Evolutionary conservation across 768 basidiomycete species (phyloP).

Genomic region (Pluteus cervinus): DNA sequence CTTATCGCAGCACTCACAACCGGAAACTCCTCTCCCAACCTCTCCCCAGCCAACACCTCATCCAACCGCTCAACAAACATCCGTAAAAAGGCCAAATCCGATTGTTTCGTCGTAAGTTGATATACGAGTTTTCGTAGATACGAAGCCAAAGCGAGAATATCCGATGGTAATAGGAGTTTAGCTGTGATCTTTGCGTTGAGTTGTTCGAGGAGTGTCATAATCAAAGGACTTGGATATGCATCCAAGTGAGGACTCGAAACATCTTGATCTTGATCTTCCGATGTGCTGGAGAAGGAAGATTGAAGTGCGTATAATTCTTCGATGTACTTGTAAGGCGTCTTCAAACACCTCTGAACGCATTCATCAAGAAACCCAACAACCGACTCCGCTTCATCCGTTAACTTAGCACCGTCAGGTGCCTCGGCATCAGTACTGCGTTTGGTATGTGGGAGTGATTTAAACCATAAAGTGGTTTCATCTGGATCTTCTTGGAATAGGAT

Average conservation of each 20-base stretch:
- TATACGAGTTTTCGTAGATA: slow-evolving; percentile 64
- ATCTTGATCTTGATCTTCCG: too few relatives aligned
- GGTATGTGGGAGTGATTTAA: slow-evolving; percentile 52
- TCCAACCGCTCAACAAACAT: slow-evolving; percentile 30
- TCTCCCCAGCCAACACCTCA: slow-evolving; percentile 18
- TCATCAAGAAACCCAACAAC: slow-evolving; percentile 77
- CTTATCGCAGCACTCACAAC: slow-evolving; percentile 32
- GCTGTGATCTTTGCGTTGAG: slow-evolving; percentile 59
- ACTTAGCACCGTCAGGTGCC: slow-evolving; percentile 44
- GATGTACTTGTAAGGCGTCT: slow-evolving; percentile 81
- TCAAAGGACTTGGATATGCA: slow-evolving; percentile 59
- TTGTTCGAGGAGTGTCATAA: slow-evolving; percentile 80
- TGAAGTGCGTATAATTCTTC: slow-evolving; percentile 52
- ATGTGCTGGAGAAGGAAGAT: slow-evolving; percentile 6
- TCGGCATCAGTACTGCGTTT: slow-evolving; percentile 28
- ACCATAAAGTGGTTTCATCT: slow-evolving; percentile 70
- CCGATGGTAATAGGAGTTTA: slow-evolving; percentile 49
- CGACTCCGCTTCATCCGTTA: slow-evolving; percentile 50
- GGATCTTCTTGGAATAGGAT: slow-evolving; percentile 77
- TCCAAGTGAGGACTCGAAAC: too few relatives aligned
- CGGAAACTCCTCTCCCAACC: slow-evolving; percentile 27
- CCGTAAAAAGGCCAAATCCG: slow-evolving; percentile 34
- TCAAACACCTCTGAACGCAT: slow-evolving; percentile 74
- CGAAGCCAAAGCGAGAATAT: slow-evolving; percentile 53
- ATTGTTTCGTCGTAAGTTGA: slow-evolving; percentile 49